Base-by-base conservation (phyloP, 345 rosid genomes). In the Sisymbrium irio region DNA sequence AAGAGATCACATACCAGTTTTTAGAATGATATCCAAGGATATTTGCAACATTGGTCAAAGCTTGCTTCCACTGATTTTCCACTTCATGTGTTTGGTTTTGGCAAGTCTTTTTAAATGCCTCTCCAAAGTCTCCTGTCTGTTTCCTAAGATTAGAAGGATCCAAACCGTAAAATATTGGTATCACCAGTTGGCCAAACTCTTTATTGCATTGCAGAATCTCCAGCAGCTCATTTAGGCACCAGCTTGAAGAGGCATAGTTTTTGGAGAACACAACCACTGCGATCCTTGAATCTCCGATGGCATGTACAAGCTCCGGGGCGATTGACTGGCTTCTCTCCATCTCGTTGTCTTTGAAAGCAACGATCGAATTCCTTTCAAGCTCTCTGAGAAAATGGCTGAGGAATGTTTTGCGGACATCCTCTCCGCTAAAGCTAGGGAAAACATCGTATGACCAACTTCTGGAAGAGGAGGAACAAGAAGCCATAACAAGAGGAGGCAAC, bases 401-500 rank as follows among this genome's bases (percentile, higher is more conserved):
- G n/a, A n/a, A n/a, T n/a, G n/a, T n/a, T n/a, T n/a, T 50, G 55
- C 55, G 55, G 55, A 50, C 30, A 50, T 50, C 55, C 30, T 50
- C 55, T 50, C 55, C 55, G 28, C 55, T 50, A 20, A 50, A 50
- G 55, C 55, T 50, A 0, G 55, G 55, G n/a, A 50, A 50, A 19
- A 50, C 55, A 10, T 50, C 55, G n/a, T 50, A 50, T 9, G 55
- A 50, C 55, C 55, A 50, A 11, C 13, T 50, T 28, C 55, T 14
- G 13, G 55, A 50, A 50, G 55, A 50, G 30, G 55, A 20, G n/a
- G 56, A 50, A 20, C 7, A 50, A 50, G 56, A 50, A 20, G 30
- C 56, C 33, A 22, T 2, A 51, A 27, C 7, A 9, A 51, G 27
- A 19, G 28, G 54, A 20, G 27, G 28, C 14, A 49, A 49, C 27